These are phyloP conservation scores for Calocera viscosa DNA, from an alignment of 768 basidiomycete species.

Conservation along the genomic window DNA sequence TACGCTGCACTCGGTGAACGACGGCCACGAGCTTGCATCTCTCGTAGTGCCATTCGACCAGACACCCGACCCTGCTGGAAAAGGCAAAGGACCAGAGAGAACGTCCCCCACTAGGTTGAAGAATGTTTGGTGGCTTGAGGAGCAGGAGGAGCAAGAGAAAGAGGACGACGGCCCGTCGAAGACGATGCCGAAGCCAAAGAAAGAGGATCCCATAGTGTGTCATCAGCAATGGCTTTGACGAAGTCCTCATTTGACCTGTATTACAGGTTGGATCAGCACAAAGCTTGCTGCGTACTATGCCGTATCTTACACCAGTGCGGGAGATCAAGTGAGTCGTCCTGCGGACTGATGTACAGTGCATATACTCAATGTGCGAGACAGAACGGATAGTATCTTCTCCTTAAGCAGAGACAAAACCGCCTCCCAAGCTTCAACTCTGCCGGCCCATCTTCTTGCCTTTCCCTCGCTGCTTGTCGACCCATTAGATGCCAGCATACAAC, in stretches of 20 bases:
- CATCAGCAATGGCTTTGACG: slow-evolving; percentile 13
- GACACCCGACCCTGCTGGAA: slow-evolving; percentile 15
- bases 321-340: slow-evolving; percentile 23
- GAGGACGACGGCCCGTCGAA: slow-evolving; percentile 37
- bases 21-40: slow-evolving; percentile 45
- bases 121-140: slow-evolving; percentile 57
- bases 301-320: slow-evolving; percentile 21
- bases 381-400: slow-evolving; percentile 67
- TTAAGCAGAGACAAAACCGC: slow-evolving; percentile 59
- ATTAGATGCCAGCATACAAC: not conserved
- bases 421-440: slow-evolving; percentile 35
- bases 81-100: not conserved
- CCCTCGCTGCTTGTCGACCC: slow-evolving; percentile 47
- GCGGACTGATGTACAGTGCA: slow-evolving; percentile 54
- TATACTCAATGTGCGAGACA: slow-evolving; percentile 26
- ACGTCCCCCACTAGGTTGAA: not conserved
- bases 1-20: slow-evolving; percentile 64
- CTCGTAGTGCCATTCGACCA: slow-evolving; percentile 31
- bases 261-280: slow-evolving; percentile 64
- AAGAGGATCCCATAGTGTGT: slow-evolving; percentile 51
- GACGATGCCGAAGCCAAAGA: slow-evolving; percentile 42
- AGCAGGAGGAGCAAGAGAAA: slow-evolving; percentile 31
- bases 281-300: slow-evolving; percentile 53
- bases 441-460: slow-evolving; percentile 55
- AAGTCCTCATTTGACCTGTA: slow-evolving; percentile 5